These are phyloP conservation scores for Nepenthes alata DNA, from an alignment of 179 eudicot species.

Conservation along the genomic window DNA sequence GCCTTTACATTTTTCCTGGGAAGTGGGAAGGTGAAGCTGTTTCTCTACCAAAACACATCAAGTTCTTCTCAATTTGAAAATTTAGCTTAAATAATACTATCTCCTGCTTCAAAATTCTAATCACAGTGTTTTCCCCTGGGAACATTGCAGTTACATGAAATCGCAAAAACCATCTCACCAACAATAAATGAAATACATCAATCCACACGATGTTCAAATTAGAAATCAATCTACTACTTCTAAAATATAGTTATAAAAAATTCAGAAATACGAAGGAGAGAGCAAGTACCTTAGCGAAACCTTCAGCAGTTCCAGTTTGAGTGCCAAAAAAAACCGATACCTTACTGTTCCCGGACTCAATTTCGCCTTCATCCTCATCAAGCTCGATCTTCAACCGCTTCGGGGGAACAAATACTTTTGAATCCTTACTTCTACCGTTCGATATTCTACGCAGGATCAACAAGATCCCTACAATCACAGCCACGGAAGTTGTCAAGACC, in stretches of 20 bases:
- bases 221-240: background rate
- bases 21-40: too few relatives aligned
- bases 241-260: background rate
- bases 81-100: too few relatives aligned
- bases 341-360: constrained; percentile 48
- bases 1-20: too few relatives aligned
- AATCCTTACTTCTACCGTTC: constrained; percentile 22
- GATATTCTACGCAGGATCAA: constrained; percentile 33
- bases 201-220: too few relatives aligned
- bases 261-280: background rate
- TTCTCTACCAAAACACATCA: too few relatives aligned
- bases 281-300: constrained; percentile 66
- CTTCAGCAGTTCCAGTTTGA: constrained; percentile 93
- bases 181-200: too few relatives aligned
- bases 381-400: constrained; percentile 24
- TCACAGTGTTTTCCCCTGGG: too few relatives aligned
- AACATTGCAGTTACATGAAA: too few relatives aligned
- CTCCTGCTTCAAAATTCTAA: too few relatives aligned
- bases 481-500: constrained; percentile 26
- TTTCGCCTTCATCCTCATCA: constrained; percentile 33
- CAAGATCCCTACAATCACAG: constrained; percentile 28
- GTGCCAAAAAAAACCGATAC: constrained; percentile 65
- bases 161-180: too few relatives aligned
- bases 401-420: constrained; percentile 19
- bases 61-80: too few relatives aligned